phyloP scores from a whole-genome alignment of 805 yeast genomes.

The Starmerella geochares region DNA sequence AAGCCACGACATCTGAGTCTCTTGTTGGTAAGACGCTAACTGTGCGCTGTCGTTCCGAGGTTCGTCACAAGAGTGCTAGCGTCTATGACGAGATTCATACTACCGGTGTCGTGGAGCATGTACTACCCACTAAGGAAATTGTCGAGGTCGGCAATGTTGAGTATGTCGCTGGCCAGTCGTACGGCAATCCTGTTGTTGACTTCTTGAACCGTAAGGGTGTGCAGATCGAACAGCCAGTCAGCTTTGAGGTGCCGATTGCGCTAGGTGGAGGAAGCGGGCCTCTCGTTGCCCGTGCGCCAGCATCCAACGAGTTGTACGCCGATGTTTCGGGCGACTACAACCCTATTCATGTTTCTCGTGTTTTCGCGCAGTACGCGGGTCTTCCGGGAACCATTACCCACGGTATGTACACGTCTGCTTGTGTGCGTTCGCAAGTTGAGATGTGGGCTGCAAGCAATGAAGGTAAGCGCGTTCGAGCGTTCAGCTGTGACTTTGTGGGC shows the following conservation, averaged over 20 bases:
- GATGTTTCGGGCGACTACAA: slow-evolving; percentile 96
- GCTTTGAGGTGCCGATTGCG: slow-evolving; percentile 84
- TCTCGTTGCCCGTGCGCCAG: slow-evolving; percentile 60
- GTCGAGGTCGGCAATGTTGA: slow-evolving; percentile 72
- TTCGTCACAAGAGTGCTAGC: slow-evolving; percentile 64
- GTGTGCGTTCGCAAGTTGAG: slow-evolving; percentile 90
- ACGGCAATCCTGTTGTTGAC: slow-evolving; percentile 95
- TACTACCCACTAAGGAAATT: slow-evolving; percentile 84
- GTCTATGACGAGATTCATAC: slow-evolving; percentile 74
- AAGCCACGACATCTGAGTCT: slow-evolving; percentile 45
- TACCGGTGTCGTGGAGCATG: slow-evolving; percentile 73
- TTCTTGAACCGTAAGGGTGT: slow-evolving; percentile 85
- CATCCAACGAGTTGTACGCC: slow-evolving; percentile 92
- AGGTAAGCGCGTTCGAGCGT: slow-evolving; percentile 91
- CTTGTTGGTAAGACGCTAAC: slow-evolving; percentile 70
- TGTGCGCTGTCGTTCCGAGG: slow-evolving; percentile 78
- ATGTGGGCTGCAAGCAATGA: slow-evolving; percentile 98
- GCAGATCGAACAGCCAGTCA: slow-evolving; percentile 86
- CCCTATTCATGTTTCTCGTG: slow-evolving; percentile 95
- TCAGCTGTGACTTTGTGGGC: slow-evolving; percentile 80
- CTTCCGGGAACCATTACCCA: slow-evolving; percentile 97
- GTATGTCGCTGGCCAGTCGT: slow-evolving; percentile 84
- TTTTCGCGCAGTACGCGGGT: slow-evolving; percentile 83
- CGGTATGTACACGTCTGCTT: slow-evolving; percentile 97
- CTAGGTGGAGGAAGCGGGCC: slow-evolving; percentile 39